A percentile compares a stretch with the other conserved stretches of the same genome.
phyloP scores from a whole-genome alignment of 169 alveolate species.

The Toxoplasma gondii region DNA sequence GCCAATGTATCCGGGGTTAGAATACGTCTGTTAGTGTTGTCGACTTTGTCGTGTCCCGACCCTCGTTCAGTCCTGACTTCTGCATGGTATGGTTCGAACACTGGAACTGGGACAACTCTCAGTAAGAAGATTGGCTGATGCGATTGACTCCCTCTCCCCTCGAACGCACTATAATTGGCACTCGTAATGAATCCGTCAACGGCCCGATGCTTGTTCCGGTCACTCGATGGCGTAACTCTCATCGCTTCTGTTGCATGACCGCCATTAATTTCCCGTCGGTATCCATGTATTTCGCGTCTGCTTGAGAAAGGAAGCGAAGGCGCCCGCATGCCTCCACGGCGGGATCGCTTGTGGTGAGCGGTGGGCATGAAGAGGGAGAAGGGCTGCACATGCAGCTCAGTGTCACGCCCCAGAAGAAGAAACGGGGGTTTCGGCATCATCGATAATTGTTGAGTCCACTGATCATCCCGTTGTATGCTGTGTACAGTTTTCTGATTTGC shows the following conservation, averaged over 20 bases:
- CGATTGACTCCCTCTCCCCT: not conserved
- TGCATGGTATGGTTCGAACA: not conserved
- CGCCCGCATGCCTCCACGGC: not conserved
- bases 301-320: not conserved
- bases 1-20: not conserved
- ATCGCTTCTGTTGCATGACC: not conserved
- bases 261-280: not conserved
- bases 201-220: not conserved
- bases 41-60: not conserved
- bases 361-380: not conserved
- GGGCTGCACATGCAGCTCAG: constrained; percentile 64
- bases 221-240: not conserved
- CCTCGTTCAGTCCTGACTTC: not conserved
- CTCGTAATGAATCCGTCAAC: not conserved
- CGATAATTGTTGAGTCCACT: not conserved
- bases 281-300: not conserved
- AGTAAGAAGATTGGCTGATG: not conserved
- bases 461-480: not conserved
- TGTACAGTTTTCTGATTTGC: not conserved
- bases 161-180: not conserved
- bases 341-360: not conserved
- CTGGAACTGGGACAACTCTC: not conserved
- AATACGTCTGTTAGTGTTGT: not conserved
- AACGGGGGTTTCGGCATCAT: constrained; percentile 45
- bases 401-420: constrained; percentile 42